A percentile compares a stretch with the other conserved stretches of the same genome.
These are phyloP conservation scores for Leishmania aethiopica DNA, from an alignment of 208 protist species.

Conservation along the genomic window DNA sequence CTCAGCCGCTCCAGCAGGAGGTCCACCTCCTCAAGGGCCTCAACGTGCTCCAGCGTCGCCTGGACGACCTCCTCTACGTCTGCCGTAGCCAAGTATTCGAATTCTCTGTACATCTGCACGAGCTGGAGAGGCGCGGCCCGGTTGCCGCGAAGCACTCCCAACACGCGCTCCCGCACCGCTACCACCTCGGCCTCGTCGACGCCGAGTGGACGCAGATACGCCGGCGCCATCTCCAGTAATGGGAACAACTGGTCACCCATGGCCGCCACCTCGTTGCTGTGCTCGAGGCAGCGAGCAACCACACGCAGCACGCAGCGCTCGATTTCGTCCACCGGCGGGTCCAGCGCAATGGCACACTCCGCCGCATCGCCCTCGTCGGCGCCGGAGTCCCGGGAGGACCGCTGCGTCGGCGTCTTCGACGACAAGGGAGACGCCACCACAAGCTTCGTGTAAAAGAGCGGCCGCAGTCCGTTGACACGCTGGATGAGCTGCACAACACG, in stretches of 20 bases:
- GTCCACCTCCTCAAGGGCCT: slow-evolving; percentile 88
- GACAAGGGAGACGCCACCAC: slow-evolving; percentile 19
- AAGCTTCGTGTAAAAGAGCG: slow-evolving; percentile 87
- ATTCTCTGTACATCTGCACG: slow-evolving; percentile 88
- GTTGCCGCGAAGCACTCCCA: slow-evolving; percentile 67
- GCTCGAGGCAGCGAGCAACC: slow-evolving; percentile 80
- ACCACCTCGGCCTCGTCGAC: slow-evolving; percentile 66
- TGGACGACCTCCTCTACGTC: slow-evolving; percentile 61
- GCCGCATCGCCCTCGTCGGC: slow-evolving; percentile 15
- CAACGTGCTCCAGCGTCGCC: slow-evolving; percentile 33
- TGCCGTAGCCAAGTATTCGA: slow-evolving; percentile 84
- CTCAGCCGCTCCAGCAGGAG: slow-evolving; percentile 84
- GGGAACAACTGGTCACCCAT: slow-evolving; percentile 94
- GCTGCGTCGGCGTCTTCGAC: background rate
- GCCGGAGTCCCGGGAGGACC: background rate
- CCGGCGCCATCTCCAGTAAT: slow-evolving; percentile 69
- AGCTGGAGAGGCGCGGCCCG: slow-evolving; percentile 85
- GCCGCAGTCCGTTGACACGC: slow-evolving; percentile 66
- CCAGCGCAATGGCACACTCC: slow-evolving; percentile 53
- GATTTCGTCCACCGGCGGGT: slow-evolving; percentile 75
- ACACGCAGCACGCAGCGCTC: slow-evolving; percentile 56
- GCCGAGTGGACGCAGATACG: slow-evolving; percentile 52
- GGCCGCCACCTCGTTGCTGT: slow-evolving; percentile 67
- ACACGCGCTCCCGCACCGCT: slow-evolving; percentile 52
- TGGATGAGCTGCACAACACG: slow-evolving; percentile 81